phyloP scores from a whole-genome alignment of 2,329 filamentous ascomycete species.

The Colletotrichum nymphaeae region DNA sequence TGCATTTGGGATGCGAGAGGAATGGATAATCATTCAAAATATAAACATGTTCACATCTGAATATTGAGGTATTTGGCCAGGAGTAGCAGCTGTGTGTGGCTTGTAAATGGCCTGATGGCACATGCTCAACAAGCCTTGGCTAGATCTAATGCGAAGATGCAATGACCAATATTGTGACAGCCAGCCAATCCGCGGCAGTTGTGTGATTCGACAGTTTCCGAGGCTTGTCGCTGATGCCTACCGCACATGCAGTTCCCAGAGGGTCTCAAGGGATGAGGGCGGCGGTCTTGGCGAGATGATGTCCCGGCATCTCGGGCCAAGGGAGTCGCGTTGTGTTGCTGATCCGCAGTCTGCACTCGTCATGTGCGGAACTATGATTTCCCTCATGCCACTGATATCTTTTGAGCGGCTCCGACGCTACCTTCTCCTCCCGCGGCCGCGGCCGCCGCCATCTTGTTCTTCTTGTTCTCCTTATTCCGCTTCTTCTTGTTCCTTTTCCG shows the following conservation, averaged over 20 bases:
- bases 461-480: slow-evolving; percentile 35
- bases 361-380: neutral
- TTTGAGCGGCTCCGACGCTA: neutral
- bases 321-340: neutral
- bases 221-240: neutral
- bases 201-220: neutral
- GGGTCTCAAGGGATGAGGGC: slow-evolving; percentile 3
- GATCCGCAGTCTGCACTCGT: neutral
- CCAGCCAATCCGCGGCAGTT: neutral
- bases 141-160: neutral
- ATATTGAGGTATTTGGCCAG: neutral
- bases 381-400: neutral
- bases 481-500: slow-evolving; percentile 38
- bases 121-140: slow-evolving; percentile 12
- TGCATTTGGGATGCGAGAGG: slow-evolving; percentile 25
- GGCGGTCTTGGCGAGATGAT: slow-evolving; percentile 14
- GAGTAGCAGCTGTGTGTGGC: slow-evolving; percentile 16
- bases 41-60: slow-evolving; percentile 23
- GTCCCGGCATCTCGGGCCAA: slow-evolving; percentile 20
- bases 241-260: neutral
- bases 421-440: neutral
- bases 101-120: slow-evolving; percentile 26
- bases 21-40: slow-evolving; percentile 18
- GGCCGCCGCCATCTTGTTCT: slow-evolving; percentile 20
- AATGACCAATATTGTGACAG: neutral